Conservation (phyloP, 352 stramenopile genomes). For the Globisporangium lucens region DNA sequence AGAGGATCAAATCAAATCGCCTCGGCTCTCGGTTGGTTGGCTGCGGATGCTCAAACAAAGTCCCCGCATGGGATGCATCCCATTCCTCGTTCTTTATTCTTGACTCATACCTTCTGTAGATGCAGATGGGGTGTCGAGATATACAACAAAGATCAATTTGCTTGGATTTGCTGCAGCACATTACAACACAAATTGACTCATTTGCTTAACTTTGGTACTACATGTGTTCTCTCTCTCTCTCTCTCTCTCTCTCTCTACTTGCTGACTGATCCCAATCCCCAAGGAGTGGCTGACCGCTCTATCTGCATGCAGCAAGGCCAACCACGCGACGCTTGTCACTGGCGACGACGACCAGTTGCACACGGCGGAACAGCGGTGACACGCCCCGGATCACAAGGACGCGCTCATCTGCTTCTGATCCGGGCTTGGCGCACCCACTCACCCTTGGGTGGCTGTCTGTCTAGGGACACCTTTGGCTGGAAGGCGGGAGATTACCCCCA, state of each 20-base stretch:
- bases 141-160: not conserved
- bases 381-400: constrained; percentile 5
- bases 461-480: not conserved
- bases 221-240: not conserved
- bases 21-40: not conserved
- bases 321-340: constrained; percentile 17
- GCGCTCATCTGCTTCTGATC: not conserved
- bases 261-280: not conserved
- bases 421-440: not conserved
- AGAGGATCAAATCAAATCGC: not conserved
- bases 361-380: constrained; percentile 8
- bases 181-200: not conserved
- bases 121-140: too few relatives aligned
- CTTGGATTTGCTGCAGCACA: not conserved
- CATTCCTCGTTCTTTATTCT: not conserved
- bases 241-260: not conserved
- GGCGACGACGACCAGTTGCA: not conserved
- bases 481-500: too few relatives aligned
- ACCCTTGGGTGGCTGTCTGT: not conserved
- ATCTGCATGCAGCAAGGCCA: not conserved
- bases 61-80: not conserved
- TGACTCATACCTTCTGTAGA: not conserved
- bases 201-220: not conserved
- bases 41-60: not conserved
- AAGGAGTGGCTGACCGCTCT: not conserved